Evolutionary conservation across 2,329 filamentous ascomycete species (phyloP), one percentile per base, ranked within the genome.

Genomic region (Curvularia lunata): DNA sequence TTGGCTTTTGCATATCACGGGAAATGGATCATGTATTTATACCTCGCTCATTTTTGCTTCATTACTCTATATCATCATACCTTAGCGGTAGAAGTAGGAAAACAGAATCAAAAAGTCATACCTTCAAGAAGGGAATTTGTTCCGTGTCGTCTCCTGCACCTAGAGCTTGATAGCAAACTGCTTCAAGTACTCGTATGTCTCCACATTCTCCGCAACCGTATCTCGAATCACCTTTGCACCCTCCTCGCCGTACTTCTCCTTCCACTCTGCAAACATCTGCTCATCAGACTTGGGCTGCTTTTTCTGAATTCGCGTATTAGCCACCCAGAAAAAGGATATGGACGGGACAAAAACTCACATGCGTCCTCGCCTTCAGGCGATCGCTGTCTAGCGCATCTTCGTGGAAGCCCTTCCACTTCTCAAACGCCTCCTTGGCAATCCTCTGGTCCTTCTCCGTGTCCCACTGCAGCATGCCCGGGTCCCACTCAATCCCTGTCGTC

Each of bases 381-480:
- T 84, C 89, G 73, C 91, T 96, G 66, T 90, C 83, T 68, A 98
- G 91, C 13, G 92, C 95, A 81, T 98, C 95, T 67, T 98, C 91
- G 76, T 98, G 95, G 80, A 96, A 98, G 10, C 95, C 95, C 66
- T 88, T 90, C 95, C 95, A 98, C 81, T 99, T 98, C 79, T 93
- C 92, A 79, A 98, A 98, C 18, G 88, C 88, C 62, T 86, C 83
- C 65, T 84, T 83, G 3, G 93, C 94, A 61, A 85, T 81, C 50
- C 79, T 68, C 66, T 92, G 87, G 68, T 89, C 88, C 63, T 90
- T 88, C 51, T 89, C 87, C 27, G 88, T 87, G 61, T 90, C 86
- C 95, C 95, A 98, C 57, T 85, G 83, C 61, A 99, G 82, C 93
- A 98, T 97, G 13, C 85, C 81, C 0, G 87, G 85, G 43, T 81